A percentile compares a stretch with the other conserved stretches of the same genome.
Evolutionary conservation across 768 basidiomycete species (phyloP).

Genomic region (Boletales sp.): DNA sequence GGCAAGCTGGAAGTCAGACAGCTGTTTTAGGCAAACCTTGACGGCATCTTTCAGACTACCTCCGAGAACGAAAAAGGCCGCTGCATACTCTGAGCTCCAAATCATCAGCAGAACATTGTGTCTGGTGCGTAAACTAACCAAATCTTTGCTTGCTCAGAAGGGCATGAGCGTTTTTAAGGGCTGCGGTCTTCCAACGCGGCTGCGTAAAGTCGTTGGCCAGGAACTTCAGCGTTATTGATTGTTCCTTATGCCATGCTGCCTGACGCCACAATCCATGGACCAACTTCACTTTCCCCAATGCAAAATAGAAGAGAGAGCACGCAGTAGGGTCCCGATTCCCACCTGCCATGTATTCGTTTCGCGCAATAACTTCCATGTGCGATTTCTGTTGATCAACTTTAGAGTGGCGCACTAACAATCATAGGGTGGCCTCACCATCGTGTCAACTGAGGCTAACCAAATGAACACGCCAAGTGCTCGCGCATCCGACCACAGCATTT

Average conservation of each 20-base stretch:
- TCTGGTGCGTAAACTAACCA: conserved; percentile 48
- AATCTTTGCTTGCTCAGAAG: conserved; percentile 88
- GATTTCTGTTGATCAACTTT: conserved; percentile 48
- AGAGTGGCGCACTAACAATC: background rate
- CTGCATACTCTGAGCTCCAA: conserved; percentile 80
- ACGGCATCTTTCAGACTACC: conserved; percentile 88
- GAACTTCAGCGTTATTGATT: conserved; percentile 86
- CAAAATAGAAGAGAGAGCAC: conserved; percentile 93
- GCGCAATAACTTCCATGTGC: conserved; percentile 84
- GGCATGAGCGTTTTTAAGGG: conserved; percentile 94
- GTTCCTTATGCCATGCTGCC: conserved; percentile 90
- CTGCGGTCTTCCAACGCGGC: conserved; percentile 86
- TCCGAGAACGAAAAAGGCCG: conserved; percentile 94
- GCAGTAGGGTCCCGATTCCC: conserved; percentile 85
- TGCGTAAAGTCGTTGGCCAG: conserved; percentile 84
- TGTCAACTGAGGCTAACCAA: conserved; percentile 80
- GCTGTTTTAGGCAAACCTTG: conserved; percentile 81
- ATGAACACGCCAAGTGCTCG: conserved; percentile 80
- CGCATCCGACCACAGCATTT: conserved; percentile 90
- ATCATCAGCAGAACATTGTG: conserved; percentile 2
- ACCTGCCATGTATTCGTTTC: conserved; percentile 88
- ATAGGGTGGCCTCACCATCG: conserved; percentile 53
- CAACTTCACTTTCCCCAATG: conserved; percentile 85
- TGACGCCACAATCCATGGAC: conserved; percentile 97
- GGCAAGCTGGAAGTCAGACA: conserved; percentile 89